Base-by-base conservation (phyloP, 805 yeast species). In the Zygosaccharomyces pseudorouxii region DNA sequence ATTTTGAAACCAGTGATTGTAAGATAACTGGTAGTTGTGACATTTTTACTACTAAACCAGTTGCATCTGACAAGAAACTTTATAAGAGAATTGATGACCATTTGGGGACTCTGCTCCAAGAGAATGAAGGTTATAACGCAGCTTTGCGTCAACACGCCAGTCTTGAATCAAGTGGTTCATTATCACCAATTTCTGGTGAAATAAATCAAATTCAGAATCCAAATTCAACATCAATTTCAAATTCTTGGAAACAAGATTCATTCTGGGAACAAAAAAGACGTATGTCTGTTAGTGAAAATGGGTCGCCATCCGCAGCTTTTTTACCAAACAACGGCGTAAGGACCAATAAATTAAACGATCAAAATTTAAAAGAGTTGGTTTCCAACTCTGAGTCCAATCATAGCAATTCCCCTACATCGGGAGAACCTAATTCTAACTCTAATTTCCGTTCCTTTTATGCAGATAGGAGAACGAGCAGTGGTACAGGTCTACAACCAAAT, bases 1-100 rank as follows among this genome's bases (percentile, higher is more conserved):
- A 82, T 55, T 89, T 88, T 56, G 86, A 82, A 54, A 81, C 89
- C 3, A 74, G 79, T 1, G 95, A 86, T 56, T 80, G 86, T 60
- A 83, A 77, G 56, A 81, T 93, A 35, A 78, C 79, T 48, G 98
- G 97, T 10, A 89, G 95, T 22, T 84, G 96, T 64, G 99, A 93
- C 63, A 76, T 93, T 42, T 93, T 89, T 62, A 87, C 98, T 1
- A 93, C 99, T 1, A 93, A 92, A 61, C 89, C 97, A 1, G 88
- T 90, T 20, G 88, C 93, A 1, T 77, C 92, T 1, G 99, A 93
- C 67, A 78, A 89, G 57, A 90, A 90, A 67, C 76, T 92, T 25
- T 89, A 86, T 72, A 88, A 89, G 66, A 81, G 90, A 0, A 81
- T 93, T 38, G 97, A 89, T 63, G 81, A 84, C 56, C 92, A 87